A percentile compares a stretch with the other conserved stretches of the same genome.
These are phyloP conservation scores for Corynascus novoguineensis DNA, from an alignment of 495 filamentous ascomycete species.

Conservation along the genomic window DNA sequence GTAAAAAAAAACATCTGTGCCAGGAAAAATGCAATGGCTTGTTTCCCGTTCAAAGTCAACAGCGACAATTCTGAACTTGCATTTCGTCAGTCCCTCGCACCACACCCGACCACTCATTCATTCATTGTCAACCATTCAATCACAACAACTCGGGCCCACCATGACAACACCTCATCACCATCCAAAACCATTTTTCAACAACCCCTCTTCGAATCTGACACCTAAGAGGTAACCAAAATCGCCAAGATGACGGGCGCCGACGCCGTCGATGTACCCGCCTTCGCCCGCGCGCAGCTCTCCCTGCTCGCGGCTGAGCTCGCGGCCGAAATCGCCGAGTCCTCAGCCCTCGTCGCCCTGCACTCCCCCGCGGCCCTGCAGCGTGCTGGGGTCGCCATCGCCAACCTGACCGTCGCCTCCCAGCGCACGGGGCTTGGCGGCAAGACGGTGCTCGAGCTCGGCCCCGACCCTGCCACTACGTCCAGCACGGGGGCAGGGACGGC, in stretches of 20 bases:
- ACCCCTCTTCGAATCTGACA: background rate
- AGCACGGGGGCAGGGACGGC: background rate
- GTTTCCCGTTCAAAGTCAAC: too few relatives aligned
- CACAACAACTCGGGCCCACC: too few relatives aligned
- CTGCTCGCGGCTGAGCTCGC: slow-evolving; percentile 74
- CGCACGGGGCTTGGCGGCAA: slow-evolving; percentile 90
- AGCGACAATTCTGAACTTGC: too few relatives aligned
- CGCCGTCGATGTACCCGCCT: slow-evolving; percentile 61
- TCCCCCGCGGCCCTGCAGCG: slow-evolving; percentile 72
- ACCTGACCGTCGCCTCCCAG: slow-evolving; percentile 66
- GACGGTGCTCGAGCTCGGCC: slow-evolving; percentile 72
- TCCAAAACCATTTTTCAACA: background rate
- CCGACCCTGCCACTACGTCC: slow-evolving; percentile 59
- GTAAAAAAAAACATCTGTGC: too few relatives aligned
- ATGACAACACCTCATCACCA: too few relatives aligned
- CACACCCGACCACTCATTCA: too few relatives aligned
- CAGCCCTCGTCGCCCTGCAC: slow-evolving; percentile 61
- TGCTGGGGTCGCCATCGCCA: slow-evolving; percentile 81
- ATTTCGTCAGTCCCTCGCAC: too few relatives aligned
- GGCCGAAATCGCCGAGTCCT: slow-evolving; percentile 70
- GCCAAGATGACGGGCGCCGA: background rate
- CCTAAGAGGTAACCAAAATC: too few relatives aligned
- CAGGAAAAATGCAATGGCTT: too few relatives aligned
- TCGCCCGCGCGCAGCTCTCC: slow-evolving; percentile 70
- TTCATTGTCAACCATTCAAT: too few relatives aligned